Base-by-base conservation (phyloP, 305 asterid species). In the Caryopteris hybrid region DNA sequence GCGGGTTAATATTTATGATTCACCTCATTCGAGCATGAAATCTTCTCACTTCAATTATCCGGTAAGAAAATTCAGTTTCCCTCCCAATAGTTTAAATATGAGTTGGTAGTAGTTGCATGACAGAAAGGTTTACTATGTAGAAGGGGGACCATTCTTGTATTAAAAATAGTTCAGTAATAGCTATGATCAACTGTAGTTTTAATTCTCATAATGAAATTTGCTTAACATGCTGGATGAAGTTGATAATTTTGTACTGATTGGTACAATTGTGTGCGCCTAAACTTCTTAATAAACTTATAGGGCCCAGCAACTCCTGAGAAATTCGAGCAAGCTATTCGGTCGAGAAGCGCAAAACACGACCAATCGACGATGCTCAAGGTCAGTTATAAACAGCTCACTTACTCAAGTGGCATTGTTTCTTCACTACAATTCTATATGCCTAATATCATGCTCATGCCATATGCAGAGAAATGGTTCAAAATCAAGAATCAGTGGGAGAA, bases 261-360 rank as follows among this genome's bases (percentile, higher is more conserved):
- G 5, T 31, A 42, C 31, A 25, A 33, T 48, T 17, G 8, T 55
- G 65, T 55, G 48, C 57, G 59, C 11, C 56, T 52, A 25, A 75
- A 34, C 47, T 64, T n/a, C 29, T 50, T n/a, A 13, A 34, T 52
- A 68, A 17, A 55, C 42, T 64, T 52, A 75, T 72, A 92, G 98
- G 95, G 90, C 6, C 96, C 96, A 25, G 80, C 77, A 45, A 93
- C 99, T 16, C 96, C 95, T 5, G 96, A 89, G 81, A 92, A 89
- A 68, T 74, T 61, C 6, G 78, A 74, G 70, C 74, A 39, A 33
- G 62, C 64, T 27, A 51, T 25, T 53, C 75, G 69, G 56, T 34
- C 75, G 1, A 68, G 80, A 81, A 87, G 86, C 58, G 62, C 68
- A 79, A 86, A 84, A 52, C 82, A 78, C 0, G 89, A 81, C 14